phyloP scores from a whole-genome alignment of 768 basidiomycete genomes.

The Agaricus subrufescens region DNA sequence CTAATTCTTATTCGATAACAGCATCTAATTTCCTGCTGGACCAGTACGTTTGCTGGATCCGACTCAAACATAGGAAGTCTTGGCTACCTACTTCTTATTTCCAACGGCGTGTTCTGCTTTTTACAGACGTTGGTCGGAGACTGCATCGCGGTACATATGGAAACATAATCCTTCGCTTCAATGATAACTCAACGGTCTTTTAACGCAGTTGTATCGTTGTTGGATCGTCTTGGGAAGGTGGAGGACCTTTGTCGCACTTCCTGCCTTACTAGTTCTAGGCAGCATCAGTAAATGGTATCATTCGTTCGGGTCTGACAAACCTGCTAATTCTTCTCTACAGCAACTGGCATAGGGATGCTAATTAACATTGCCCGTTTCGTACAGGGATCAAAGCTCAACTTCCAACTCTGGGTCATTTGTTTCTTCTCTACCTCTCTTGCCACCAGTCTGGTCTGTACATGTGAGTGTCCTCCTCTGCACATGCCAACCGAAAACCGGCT shows the following conservation, averaged over 20 bases:
- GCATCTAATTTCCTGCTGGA: constrained; percentile 2
- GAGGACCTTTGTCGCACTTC: constrained; percentile 18
- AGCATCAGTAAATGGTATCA: constrained; percentile 14
- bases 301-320: no score
- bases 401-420: constrained; percentile 26
- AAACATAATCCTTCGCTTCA: background rate
- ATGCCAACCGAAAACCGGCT: background rate
- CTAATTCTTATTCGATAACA: background rate
- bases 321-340: background rate
- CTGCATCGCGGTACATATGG: constrained; percentile 21
- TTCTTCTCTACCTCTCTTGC: constrained; percentile 31
- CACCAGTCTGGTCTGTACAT: constrained; percentile 27
- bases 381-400: constrained; percentile 24
- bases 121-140: constrained; percentile 31
- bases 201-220: constrained; percentile 22
- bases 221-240: constrained; percentile 26
- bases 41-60: background rate
- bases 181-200: background rate
- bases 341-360: constrained; percentile 17
- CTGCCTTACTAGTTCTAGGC: constrained; percentile 21
- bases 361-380: constrained; percentile 19
- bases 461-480: constrained; percentile 12
- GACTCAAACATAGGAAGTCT: constrained; percentile 23
- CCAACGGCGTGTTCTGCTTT: constrained; percentile 26
- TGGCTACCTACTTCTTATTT: constrained; percentile 24